Percentiles rank a stretch among this genome's conserved stretches.
Conservation (phyloP, 495 filamentous ascomycete species). For the Annulohypoxylon stygium region DNA sequence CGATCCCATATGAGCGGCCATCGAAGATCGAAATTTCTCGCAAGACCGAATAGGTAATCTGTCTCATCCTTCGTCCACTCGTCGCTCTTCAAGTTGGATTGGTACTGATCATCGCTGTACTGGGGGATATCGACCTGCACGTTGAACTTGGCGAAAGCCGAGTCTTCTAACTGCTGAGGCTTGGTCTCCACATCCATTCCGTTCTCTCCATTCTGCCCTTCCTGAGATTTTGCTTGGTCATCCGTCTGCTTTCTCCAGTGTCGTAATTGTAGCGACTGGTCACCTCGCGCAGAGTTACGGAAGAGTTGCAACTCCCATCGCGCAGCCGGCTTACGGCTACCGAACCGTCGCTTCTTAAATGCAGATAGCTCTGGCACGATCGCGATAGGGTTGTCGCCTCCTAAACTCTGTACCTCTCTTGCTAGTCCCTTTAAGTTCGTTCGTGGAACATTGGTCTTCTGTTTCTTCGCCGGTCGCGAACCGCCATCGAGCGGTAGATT, state of each 20-base stretch:
- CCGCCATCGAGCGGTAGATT: slow-evolving; percentile 77
- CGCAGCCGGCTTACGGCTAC: slow-evolving; percentile 72
- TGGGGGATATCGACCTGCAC: slow-evolving; percentile 77
- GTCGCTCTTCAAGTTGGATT: slow-evolving; percentile 73
- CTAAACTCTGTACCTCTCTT: slow-evolving; percentile 71
- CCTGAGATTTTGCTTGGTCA: slow-evolving; percentile 43
- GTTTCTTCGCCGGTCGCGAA: slow-evolving; percentile 77
- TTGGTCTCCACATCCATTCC: slow-evolving; percentile 24
- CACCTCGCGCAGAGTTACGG: slow-evolving; percentile 68
- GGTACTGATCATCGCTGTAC: slow-evolving; percentile 90
- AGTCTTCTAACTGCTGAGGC: slow-evolving; percentile 60
- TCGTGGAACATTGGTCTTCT: slow-evolving; percentile 76
- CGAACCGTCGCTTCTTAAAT: slow-evolving; percentile 64
- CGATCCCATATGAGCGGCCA: slow-evolving; percentile 95
- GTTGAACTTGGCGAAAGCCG: slow-evolving; percentile 83
- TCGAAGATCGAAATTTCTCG: slow-evolving; percentile 81
- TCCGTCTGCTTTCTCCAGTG: slow-evolving; percentile 74
- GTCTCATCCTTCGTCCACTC: slow-evolving; percentile 95
- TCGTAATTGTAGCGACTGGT: slow-evolving; percentile 67
- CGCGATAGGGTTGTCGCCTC: slow-evolving; percentile 62
- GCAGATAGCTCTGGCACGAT: slow-evolving; percentile 61
- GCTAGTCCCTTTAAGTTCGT: slow-evolving; percentile 71
- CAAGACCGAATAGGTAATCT: slow-evolving; percentile 84
- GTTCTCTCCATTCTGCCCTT: slow-evolving; percentile 34
- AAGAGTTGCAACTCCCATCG: slow-evolving; percentile 66